Evolutionary conservation across 768 basidiomycete genomes (phyloP), one percentile per base, ranked within the genome.

Genomic region (Ephemerocybe angulata): DNA sequence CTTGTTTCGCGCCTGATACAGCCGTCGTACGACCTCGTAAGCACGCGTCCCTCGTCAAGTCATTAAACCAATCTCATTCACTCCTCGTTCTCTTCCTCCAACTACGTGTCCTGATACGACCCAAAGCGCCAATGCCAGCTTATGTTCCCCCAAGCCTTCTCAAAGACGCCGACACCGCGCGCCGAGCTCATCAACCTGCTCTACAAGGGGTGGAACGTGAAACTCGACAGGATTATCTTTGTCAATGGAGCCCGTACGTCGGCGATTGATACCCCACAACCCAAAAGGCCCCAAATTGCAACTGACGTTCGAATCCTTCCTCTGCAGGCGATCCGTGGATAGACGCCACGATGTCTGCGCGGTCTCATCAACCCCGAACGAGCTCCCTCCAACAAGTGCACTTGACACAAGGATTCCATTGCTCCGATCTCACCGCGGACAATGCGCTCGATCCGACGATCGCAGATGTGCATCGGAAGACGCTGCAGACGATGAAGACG

Each of bases 291-390:
- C 41, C 3, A 29, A 8, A 50, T 19, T 53, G 17, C 24, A 19
- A n/a, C 35, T 28, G 25, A 5, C 17, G 11, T 21, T 35, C 19
- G 41, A 11, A 33, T 35, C 30, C 43, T 12, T 11, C 8, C 19
- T 29, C 21, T 30, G 38, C 29, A 88, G 86, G 85, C 41, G 87
- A 89, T 61, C 87, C 88, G 17, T 89, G 87, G 87, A 76, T 80
- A 48, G 83, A 84, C 52, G 79, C 82, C 5, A 88, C 87, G 0
- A 73, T 88, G 4, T 88, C 87, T 3, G 80, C 86, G 0, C 76
- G 79, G 22, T 73, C 72, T 12, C 70, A 76, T 19, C 57, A 67
- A 54, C 70, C 78, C 50, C 37, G 63, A 21, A 85, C 78, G 63
- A 85, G 82, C 3, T 52, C 75, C 1, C 65, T 64, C 1, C 85